Evolutionary conservation across 805 yeast genomes (phyloP).

Genomic region (Sugiyamaella boreocaroliniensis): DNA sequence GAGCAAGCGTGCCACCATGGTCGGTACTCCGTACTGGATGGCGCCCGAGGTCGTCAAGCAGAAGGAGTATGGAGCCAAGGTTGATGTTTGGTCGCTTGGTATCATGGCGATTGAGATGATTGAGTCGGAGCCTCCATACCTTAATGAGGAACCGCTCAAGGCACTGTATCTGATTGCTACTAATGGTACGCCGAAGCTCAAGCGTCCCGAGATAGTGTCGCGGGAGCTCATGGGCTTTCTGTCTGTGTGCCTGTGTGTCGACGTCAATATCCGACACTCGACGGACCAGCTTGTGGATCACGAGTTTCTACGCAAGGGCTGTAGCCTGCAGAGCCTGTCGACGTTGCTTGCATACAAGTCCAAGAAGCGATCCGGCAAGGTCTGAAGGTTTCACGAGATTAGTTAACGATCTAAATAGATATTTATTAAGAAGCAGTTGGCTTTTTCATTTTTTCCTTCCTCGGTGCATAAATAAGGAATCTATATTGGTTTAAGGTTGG

Average conservation of each 20-base stretch:
- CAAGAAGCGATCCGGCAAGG: conserved; percentile 6
- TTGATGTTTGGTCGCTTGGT: conserved; percentile 96
- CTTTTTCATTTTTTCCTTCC: too few species aligned
- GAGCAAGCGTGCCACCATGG: conserved; percentile 93
- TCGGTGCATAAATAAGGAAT: too few species aligned
- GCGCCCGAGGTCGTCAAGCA: conserved; percentile 97
- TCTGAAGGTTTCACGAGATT: background rate
- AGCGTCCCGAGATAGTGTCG: conserved; percentile 77
- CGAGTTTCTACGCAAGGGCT: conserved; percentile 38
- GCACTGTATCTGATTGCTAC: conserved; percentile 93
- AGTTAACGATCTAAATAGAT: background rate
- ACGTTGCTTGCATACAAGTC: conserved; percentile 18
- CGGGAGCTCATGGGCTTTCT: conserved; percentile 61
- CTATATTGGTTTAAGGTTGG: too few species aligned
- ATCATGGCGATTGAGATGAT: conserved; percentile 98
- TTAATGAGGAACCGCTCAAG: conserved; percentile 91
- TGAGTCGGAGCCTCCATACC: conserved; percentile 97
- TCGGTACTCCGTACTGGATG: conserved; percentile 99
- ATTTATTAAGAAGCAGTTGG: too few species aligned
- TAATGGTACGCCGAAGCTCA: conserved; percentile 90
- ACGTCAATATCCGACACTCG: conserved; percentile 71
- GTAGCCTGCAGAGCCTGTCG: conserved; percentile 17
- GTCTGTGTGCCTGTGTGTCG: conserved; percentile 72
- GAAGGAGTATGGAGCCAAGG: conserved; percentile 93
- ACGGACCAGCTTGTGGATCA: conserved; percentile 67